Base-by-base conservation (phyloP, 2,329 filamentous ascomycete genomes). In the Hypomyces rosellus region DNA sequence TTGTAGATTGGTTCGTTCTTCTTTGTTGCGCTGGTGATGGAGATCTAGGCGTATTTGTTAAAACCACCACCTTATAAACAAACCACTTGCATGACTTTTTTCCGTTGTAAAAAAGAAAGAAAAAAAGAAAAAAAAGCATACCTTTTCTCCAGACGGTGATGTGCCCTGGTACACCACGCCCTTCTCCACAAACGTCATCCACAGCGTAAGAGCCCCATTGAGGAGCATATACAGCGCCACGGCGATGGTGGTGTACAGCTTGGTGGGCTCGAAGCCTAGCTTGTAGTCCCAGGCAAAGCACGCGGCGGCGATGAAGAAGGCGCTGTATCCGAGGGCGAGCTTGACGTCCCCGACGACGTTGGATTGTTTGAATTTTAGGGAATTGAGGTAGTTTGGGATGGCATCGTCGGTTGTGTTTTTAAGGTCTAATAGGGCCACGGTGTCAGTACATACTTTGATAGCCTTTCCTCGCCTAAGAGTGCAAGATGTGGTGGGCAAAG, bases 321-420 rank as follows among this genome's bases (percentile, higher is more conserved):
- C 88, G 16, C 76, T 70, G 71, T 95, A 97, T 56, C 93, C 93
- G 8, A 99, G 76, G 1, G 75, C 78, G 42, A 99, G 83, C 48
- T 89, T 88, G 44, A 95, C 80, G 63, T 97, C 91, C 61, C 84
- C 82, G 44, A 93, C 83, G 51, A 71, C 78, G 72, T 97, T 86
- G 56, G 87, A 84, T 70, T 95, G 90, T 55, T 74, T 80, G 76
- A 96, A 96, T 58, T 78, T 84, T 66, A 97, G 83, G 33, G 84
- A 88, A 70, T 89, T 92, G 56, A 99, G 84, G 74, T 97, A 97
- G 72, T 93, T 90, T 52, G 88, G 84, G 53, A 99, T 85, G 51
- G 91, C 89, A 72, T 99, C 93, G 73, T 99, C 93, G 58, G 88
- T 89, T 37, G 91, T 95, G 74, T 93, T 95, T 72, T 97, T 97